Conservation (phyloP, 805 yeast species). For the Candida ovalis region DNA sequence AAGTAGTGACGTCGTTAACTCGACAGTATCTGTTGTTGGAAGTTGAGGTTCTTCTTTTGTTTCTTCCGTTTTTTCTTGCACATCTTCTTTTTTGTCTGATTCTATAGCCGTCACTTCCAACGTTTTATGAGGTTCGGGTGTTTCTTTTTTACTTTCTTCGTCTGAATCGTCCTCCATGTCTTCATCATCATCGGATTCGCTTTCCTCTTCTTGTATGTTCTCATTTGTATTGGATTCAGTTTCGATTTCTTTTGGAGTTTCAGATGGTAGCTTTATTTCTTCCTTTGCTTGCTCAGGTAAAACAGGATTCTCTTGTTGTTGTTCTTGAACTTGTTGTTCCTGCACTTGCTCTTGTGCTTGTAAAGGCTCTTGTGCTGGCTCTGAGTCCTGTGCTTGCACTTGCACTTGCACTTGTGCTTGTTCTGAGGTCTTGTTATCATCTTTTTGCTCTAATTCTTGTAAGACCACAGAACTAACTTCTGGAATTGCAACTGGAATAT, state of each 20-base stretch:
- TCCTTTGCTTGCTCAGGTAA: constrained; percentile 2
- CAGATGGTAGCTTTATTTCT: constrained; percentile 1
- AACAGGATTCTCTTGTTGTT: neutral
- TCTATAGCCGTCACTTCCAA: neutral
- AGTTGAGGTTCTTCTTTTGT: neutral
- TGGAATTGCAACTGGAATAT: neutral
- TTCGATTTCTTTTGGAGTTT: neutral
- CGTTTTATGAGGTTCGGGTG: neutral
- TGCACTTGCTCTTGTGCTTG: neutral
- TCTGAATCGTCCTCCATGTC: neutral
- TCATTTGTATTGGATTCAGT: neutral
- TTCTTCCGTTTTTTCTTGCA: neutral
- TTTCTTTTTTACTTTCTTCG: neutral
- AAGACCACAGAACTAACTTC: neutral
- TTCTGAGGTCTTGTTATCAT: too few species aligned
- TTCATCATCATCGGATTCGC: neutral
- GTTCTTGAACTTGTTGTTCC: neutral
- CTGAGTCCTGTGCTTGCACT: neutral
- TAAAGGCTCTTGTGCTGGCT: neutral
- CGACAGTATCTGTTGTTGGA: neutral
- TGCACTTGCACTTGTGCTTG: neutral
- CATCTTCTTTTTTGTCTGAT: neutral
- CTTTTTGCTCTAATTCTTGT: neutral
- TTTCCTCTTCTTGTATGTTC: neutral
- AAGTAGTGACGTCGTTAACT: neutral